Evolutionary conservation across 495 filamentous ascomycete genomes (phyloP).

Genomic region (Terfezia boudieri): DNA sequence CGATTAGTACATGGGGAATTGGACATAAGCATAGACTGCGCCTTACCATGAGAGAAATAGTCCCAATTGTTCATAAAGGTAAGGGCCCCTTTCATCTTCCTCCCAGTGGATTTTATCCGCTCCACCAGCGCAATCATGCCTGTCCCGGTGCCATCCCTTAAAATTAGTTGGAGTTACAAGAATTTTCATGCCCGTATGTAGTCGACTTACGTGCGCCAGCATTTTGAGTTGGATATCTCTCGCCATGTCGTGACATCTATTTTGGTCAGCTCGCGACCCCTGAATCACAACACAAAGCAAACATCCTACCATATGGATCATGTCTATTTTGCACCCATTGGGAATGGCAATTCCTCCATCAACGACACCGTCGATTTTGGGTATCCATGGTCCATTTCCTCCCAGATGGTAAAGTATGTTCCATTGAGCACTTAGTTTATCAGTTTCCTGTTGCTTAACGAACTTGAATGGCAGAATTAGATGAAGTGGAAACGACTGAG

Average conservation of each 20-base stretch:
- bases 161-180: constrained; percentile 1
- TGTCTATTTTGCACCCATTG: constrained; percentile 28
- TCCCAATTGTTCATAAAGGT: constrained; percentile 34
- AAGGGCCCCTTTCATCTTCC: constrained; percentile 27
- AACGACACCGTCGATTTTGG: constrained; percentile 25
- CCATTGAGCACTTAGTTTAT: constrained; percentile 20
- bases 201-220: constrained; percentile 28
- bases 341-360: constrained; percentile 25
- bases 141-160: constrained; percentile 13
- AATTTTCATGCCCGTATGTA: background rate
- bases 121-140: constrained; percentile 29
- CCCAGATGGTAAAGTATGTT: constrained; percentile 35
- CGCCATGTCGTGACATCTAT: constrained; percentile 37
- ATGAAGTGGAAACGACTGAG: background rate
- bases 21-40: background rate
- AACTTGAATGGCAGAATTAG: background rate
- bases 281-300: background rate
- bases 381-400: constrained; percentile 37
- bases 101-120: constrained; percentile 24
- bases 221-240: constrained; percentile 34
- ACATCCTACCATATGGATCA: constrained; percentile 34
- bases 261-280: background rate
- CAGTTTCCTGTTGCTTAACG: background rate
- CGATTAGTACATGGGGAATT: constrained; percentile 2
- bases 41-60: constrained; percentile 27